Evolutionary conservation across 75 land plant species (phyloP).

Genomic region (Pinus albicaulis): DNA sequence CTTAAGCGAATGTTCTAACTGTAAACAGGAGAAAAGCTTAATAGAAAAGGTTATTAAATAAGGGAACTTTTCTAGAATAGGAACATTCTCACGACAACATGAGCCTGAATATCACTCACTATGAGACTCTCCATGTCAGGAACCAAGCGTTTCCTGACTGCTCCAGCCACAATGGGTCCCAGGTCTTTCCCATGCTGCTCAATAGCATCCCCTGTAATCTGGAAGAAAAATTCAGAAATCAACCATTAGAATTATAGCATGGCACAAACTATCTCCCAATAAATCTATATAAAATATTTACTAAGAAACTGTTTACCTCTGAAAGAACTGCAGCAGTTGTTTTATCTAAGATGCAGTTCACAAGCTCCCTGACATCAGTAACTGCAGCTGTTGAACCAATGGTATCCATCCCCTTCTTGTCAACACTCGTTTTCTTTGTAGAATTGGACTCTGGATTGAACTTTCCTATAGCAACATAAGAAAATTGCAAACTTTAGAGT

Average conservation of each 20-base stretch:
- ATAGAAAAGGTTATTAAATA: not conserved
- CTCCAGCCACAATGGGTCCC: conserved; percentile 29
- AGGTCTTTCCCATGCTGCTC: conserved; percentile 29
- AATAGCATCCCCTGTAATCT: conserved; percentile 32
- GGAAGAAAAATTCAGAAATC: not conserved
- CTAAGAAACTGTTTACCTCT: conserved; percentile 26
- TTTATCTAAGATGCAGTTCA: conserved; percentile 47
- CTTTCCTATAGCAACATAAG: not conserved
- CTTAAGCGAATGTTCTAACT: not conserved
- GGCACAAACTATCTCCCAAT: not conserved
- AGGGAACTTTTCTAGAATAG: not conserved
- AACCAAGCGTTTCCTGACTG: conserved; percentile 25
- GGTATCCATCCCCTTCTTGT: not conserved
- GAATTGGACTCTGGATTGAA: not conserved
- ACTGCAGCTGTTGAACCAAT: conserved; percentile 4
- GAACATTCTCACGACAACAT: not conserved
- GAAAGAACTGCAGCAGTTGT: conserved; percentile 32
- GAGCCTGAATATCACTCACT: conserved; percentile 26
- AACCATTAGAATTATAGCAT: not conserved
- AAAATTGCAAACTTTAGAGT: not conserved
- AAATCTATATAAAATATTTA: not conserved
- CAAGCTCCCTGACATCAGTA: conserved; percentile 36
- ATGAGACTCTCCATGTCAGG: conserved; percentile 39
- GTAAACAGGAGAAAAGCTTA: not conserved
- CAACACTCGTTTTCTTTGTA: not conserved